Base-by-base conservation (phyloP, 2,329 filamentous ascomycete species). In the Penicillium sp. region DNA sequence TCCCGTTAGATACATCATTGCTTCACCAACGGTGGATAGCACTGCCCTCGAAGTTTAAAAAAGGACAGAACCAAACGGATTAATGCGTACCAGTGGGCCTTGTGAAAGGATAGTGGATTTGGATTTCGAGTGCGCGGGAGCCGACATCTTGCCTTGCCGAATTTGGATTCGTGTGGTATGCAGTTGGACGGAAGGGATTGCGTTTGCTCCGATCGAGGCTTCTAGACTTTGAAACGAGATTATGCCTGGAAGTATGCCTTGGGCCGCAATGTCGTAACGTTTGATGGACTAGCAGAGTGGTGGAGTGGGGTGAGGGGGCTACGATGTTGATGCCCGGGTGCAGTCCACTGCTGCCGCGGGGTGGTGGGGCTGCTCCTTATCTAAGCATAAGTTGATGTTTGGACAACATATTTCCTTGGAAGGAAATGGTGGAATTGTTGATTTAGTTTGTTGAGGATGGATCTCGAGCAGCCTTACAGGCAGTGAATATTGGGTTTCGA, bases 61-160 rank as follows among this genome's bases (percentile, higher is more conserved):
- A 17, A 24, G 18, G 26, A 9, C 12, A 49, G 15, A 32, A 12
- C 23, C 27, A 33, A 42, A 46, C 39, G 15, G 33, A 32, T 26
- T 17, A 15, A 37, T 43, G 45, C 65, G 21, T 70, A 73, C 71
- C 67, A 73, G 57, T 37, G 69, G 68, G 18, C 58, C 69, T 33
- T 53, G 63, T 6, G 68, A 68, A 15, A 72, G 27, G 30, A 67
- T 52, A 42, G 65, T 68, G 20, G 68, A 71, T 46, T 66, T 54
- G 24, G 62, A 55, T 43, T n/a, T n/a, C n/a, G n/a, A n/a, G n/a
- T 63, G 58, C 23, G 47, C 59, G 10, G 56, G 53, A 9, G 54
- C 43, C 26, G 65, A 60, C 62, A 68, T 66, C 20, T 12, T 43
- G 5, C n/a, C n/a, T 52, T 15, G 49, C 6, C 39, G 24, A 20